Base-by-base conservation (phyloP, 352 stramenopile species). In the Phytopythium sindhum region DNA sequence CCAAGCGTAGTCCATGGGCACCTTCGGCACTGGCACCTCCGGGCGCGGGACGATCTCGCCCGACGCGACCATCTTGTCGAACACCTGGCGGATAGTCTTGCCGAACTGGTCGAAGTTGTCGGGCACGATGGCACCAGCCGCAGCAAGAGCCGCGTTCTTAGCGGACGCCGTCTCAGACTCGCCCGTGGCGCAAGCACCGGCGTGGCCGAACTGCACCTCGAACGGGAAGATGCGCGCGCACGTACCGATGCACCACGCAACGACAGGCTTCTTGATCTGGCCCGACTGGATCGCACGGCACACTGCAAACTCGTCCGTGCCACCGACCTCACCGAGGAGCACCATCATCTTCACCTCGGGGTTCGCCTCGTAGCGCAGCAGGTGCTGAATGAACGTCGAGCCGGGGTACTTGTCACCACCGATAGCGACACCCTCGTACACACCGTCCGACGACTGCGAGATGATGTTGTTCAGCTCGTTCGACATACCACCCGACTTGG, bases 401-500 rank as follows among this genome's bases (percentile, higher is more conserved):
- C 96, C 96, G 17, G 96, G 96, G 78, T 98, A 98, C 67, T 97
- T 96, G 85, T 99, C 96, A 51, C 92, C 93, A 45, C 92, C 93
- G 63, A 98, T 98, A 23, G 93, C 93, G 26, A 98, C 91, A 62
- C 91, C 91, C 70, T 99, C 96, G 72, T 98, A 98, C 47, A 99
- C 96, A 55, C 96, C 96, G 71, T 99, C 90, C 24, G 94, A 97
- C 53, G 95, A 97, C 75, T 97, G 84, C 45, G 89, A 93, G 72
- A 99, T 97, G 69, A 99, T 98, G 79, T 98, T 98, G 84, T 98
- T 98, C 19, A 99, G 80, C 73, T 99, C 96, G 74, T 99, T 98
- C 28, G 91, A 98, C 92, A 99, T 98, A 68, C 96, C 96, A 63
- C 96, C 96, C 17, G 89, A 98, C 85, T 98, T 98, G 63, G 91